Percentiles rank a stretch among this genome's conserved stretches.
phyloP scores from a whole-genome alignment of 257 asterid genomes.

The Solanum lignicaule region DNA sequence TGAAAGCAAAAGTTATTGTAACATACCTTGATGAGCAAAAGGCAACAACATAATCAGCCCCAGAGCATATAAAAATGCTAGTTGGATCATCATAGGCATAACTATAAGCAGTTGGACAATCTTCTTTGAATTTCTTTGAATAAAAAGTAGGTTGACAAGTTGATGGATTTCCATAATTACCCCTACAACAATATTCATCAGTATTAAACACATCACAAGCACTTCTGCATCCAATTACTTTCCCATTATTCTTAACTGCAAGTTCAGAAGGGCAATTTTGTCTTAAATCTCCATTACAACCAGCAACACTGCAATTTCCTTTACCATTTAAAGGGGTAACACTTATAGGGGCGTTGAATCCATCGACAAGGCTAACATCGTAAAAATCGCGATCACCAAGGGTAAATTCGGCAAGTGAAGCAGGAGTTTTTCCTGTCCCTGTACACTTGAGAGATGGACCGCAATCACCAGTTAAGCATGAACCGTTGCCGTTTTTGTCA shows the following conservation, averaged over 20 bases:
- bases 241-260: constrained; percentile 38
- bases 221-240: constrained; percentile 59
- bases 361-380: constrained; percentile 91
- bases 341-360: constrained; percentile 62
- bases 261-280: constrained; percentile 56
- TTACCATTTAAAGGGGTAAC: constrained; percentile 64
- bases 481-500: constrained; percentile 59
- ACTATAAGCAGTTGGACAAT: constrained; percentile 80
- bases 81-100: constrained; percentile 92
- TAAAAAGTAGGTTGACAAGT: constrained; percentile 74
- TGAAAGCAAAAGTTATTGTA: too few species aligned
- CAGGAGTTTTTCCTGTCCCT: constrained; percentile 62
- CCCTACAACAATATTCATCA: constrained; percentile 84
- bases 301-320: constrained; percentile 76
- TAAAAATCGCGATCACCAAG: constrained; percentile 52
- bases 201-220: constrained; percentile 84
- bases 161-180: constrained; percentile 57
- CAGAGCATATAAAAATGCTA: constrained; percentile 65
- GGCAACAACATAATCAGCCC: constrained; percentile 55
- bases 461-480: constrained; percentile 70
- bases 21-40: constrained; percentile 64
- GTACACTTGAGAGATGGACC: constrained; percentile 56
- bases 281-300: constrained; percentile 65
- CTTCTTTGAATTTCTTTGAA: constrained; percentile 58
- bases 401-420: constrained; percentile 84